Base-by-base conservation (phyloP, 345 rosid genomes). In the Gossypium rotundifolium region DNA sequence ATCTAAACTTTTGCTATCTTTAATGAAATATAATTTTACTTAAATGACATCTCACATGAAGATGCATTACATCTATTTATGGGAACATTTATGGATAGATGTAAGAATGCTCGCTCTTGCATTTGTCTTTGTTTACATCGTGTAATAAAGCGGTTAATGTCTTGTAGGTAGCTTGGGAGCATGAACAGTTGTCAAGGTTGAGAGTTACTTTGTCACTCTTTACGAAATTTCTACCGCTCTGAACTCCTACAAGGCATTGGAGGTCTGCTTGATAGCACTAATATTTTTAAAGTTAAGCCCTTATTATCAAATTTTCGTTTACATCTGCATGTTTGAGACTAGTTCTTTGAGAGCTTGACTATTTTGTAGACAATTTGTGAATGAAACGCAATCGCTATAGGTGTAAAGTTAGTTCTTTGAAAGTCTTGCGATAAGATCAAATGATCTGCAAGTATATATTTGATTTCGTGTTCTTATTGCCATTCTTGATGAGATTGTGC, bases 121-220 rank as follows among this genome's bases (percentile, higher is more conserved):
- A 23, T 74, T 69, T 66, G 9, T 65, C 2, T 75, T 46, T n/a
- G 16, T 75, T 70, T 79, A 75, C 68, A 59, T 78, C 62, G 27
- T 72, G 75, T 83, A 72, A 83, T 83, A 70, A 71, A 86, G 74
- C 71, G 72, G 16, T 65, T 75, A 29, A 80, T 54, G 62, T 77
- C 82, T 55, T 87, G 81, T 86, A 94, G 99, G 98, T 94, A 87
- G 98, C 99, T 85, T 94, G 99, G 98, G 99, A 92, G 90, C 99
- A 94, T 81, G 99, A 94, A 85, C 98, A 94, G 55, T 92, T 95
- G 84, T 95, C 98, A 80, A 89, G 91, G 79, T 84, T 88, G 71
- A 92, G 99, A 82, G 89, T 95, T 65, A 95, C 98, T 58, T 97
- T 55, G 99, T 90, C 73, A 94, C 99, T 69, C 84, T 94, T 73